phyloP scores from a whole-genome alignment of 2,329 filamentous ascomycete genomes.

The Drechslera avenae region DNA sequence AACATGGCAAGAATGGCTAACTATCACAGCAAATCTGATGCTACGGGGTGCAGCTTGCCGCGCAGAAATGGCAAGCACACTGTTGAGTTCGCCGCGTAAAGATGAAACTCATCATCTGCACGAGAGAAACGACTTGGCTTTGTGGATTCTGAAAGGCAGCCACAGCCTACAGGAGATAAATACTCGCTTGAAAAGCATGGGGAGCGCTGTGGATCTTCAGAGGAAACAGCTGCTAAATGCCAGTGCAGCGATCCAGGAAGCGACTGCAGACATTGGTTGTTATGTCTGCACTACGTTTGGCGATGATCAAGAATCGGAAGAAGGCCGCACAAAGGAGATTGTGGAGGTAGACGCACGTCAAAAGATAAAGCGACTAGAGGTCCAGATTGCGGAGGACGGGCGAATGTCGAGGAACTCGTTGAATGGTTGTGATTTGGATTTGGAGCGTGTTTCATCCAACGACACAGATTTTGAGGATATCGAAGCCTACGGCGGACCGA shows the following conservation, averaged over 20 bases:
- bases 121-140: constrained; percentile 2
- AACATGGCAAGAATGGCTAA: neutral
- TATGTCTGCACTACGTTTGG: constrained; percentile 5
- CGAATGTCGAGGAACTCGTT: neutral
- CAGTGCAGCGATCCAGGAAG: constrained; percentile 5
- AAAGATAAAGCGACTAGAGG: constrained; percentile 3
- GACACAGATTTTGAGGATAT: constrained; percentile 12
- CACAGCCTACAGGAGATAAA: constrained; percentile 14
- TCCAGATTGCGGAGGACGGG: neutral
- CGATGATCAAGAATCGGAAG: neutral
- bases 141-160: constrained; percentile 4
- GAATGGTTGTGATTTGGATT: neutral
- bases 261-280: neutral
- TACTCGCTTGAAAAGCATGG: constrained; percentile 2
- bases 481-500: neutral
- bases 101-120: neutral
- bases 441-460: neutral
- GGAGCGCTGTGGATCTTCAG: constrained; percentile 1
- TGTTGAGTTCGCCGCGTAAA: neutral
- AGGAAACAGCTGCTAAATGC: constrained; percentile 8
- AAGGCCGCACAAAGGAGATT: neutral
- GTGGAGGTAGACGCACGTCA: constrained; percentile 1
- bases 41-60: constrained; percentile 3
- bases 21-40: constrained; percentile 7
- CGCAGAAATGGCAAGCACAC: constrained; percentile 5